These are phyloP conservation scores for Acanthochlamys bracteata DNA, from an alignment of 106 monocot genomes.

Conservation along the genomic window DNA sequence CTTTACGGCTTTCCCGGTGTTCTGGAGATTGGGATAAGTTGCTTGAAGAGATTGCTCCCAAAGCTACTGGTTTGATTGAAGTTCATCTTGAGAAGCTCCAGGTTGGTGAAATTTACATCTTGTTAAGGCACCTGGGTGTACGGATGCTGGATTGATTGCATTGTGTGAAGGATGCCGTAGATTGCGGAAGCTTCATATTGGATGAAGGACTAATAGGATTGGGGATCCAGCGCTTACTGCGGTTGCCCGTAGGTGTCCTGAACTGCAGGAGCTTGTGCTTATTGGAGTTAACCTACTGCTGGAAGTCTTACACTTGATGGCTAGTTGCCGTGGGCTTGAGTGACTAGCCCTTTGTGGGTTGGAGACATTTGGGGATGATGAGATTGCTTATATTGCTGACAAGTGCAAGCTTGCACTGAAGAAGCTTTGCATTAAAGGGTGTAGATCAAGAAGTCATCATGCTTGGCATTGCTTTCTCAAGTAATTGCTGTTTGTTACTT, in stretches of 20 bases:
- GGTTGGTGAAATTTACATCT: conserved; percentile 35
- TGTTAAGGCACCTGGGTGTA: conserved; percentile 32
- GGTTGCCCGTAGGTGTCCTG: conserved; percentile 29
- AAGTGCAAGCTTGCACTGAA: conserved; percentile 26
- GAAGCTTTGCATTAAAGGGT: conserved; percentile 50
- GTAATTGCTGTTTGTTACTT: too few relatives aligned
- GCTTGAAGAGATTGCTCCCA: conserved; percentile 13
- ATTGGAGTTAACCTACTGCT: conserved; percentile 29
- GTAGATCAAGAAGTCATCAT: too few relatives aligned
- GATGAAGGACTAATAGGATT: conserved; percentile 33
- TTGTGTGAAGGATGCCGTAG: conserved; percentile 20
- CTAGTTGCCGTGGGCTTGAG: conserved; percentile 24
- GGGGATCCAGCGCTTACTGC: conserved; percentile 31
- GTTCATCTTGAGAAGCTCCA: conserved; percentile 36
- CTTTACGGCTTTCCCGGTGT: conserved; percentile 34
- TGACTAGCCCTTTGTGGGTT: conserved; percentile 31
- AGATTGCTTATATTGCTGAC: conserved; percentile 28
- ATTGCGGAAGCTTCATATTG: conserved; percentile 34
- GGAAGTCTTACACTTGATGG: conserved; percentile 20
- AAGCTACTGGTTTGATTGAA: conserved; percentile 15
- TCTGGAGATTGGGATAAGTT: conserved; percentile 36
- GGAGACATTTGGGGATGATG: conserved; percentile 36
- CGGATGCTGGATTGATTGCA: conserved; percentile 14
- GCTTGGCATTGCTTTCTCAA: too few relatives aligned
- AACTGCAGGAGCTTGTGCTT: conserved; percentile 34